These are phyloP conservation scores for Aschersonia sp. DNA, from an alignment of 2,329 filamentous ascomycete genomes.

Conservation along the genomic window DNA sequence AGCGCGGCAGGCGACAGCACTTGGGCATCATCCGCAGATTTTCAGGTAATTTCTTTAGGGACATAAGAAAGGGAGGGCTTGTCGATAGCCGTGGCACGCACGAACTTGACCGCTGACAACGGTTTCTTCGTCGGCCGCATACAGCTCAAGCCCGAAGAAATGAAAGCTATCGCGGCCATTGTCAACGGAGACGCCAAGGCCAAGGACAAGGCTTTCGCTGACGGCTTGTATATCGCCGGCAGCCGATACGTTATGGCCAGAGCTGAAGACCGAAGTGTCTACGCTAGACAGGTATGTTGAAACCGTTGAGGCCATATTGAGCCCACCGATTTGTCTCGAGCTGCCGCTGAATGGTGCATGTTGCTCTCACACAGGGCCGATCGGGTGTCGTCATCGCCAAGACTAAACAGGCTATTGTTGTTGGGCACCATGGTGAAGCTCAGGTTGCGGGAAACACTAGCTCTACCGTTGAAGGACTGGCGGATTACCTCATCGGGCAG, in stretches of 20 bases:
- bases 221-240: constrained; percentile 63
- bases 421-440: constrained; percentile 71
- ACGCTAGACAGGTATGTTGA: constrained; percentile 64
- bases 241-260: constrained; percentile 67
- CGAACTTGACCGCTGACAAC: background rate
- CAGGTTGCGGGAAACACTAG: constrained; percentile 62
- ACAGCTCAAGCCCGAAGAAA: constrained; percentile 34
- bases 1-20: constrained; percentile 65
- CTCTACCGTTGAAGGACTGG: constrained; percentile 68
- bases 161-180: constrained; percentile 41
- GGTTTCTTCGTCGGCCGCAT: background rate
- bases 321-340: background rate
- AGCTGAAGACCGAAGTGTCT: constrained; percentile 65
- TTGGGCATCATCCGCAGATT: constrained; percentile 59
- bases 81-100: background rate
- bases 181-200: constrained; percentile 29
- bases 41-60: constrained; percentile 45
- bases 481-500: constrained; percentile 69
- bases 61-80: background rate
- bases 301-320: background rate
- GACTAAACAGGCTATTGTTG: constrained; percentile 75
- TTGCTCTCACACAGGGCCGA: constrained; percentile 39
- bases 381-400: constrained; percentile 73
- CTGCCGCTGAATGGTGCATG: background rate
- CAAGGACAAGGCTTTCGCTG: constrained; percentile 51